These are phyloP conservation scores for Gypsophila paniculata DNA, from an alignment of 179 eudicot genomes.

Conservation along the genomic window DNA sequence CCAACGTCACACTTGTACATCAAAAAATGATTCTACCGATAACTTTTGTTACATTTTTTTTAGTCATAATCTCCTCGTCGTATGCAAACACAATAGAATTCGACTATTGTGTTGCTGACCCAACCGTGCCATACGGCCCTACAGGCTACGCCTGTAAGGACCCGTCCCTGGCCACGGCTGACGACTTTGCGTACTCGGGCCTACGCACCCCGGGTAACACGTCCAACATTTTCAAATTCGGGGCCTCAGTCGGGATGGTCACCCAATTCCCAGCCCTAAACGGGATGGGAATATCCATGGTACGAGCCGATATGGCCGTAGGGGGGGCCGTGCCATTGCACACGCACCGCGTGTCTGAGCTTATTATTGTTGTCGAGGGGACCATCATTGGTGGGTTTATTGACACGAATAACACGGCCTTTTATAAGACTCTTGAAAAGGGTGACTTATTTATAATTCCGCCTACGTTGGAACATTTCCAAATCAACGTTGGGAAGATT, in stretches of 20 bases:
- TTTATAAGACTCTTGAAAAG: neutral
- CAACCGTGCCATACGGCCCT: neutral
- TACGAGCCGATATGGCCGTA: neutral
- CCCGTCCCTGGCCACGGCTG: neutral
- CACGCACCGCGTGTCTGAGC: conserved; percentile 11
- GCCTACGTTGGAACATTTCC: neutral
- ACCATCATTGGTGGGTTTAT: conserved; percentile 8
- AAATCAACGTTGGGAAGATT: neutral
- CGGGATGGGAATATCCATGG: conserved; percentile 7
- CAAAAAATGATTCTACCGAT: neutral
- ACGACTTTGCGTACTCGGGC: conserved; percentile 2
- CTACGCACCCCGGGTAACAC: neutral
- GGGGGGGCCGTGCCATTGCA: conserved; percentile 5
- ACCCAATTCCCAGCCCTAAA: neutral
- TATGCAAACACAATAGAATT: neutral
- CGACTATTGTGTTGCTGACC: neutral
- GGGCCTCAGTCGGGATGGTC: neutral
- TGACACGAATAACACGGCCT: conserved; percentile 9
- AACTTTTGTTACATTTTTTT: neutral
- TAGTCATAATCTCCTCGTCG: neutral
- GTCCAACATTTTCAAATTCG: neutral
- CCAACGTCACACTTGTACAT: neutral
- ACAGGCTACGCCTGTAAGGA: neutral
- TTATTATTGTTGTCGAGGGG: neutral
- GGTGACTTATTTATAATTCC: conserved; percentile 8